Base-by-base conservation (phyloP, 2,329 filamentous ascomycete genomes). In the Fusarium miscanthi region DNA sequence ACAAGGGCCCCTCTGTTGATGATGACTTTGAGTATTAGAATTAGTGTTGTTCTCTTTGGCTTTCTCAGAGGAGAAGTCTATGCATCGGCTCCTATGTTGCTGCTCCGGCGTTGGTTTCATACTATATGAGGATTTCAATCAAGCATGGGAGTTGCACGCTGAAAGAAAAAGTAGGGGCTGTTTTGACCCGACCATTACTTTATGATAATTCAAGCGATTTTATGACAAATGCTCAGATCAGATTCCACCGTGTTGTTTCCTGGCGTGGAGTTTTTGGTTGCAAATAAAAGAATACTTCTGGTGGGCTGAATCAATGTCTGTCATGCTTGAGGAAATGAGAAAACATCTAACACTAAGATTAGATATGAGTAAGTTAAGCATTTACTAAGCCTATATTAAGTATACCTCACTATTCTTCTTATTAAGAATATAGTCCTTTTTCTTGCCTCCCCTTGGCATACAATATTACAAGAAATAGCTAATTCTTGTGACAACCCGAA, bases 11-110 rank as follows among this genome's bases (percentile, higher is more conserved):
- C 8, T 87, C 91, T 52, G 95, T 95, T 61, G 96, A 99, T 85
- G 95, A 98, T 84, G 95, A 98, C 81, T 99, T 98, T 83, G 96
- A 99, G 86, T 99, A 99, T 84, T 99, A 82, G 46, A 49, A 38
- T 46, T 38, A n/a, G 19, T 45, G 13, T 41, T 51, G 16, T 6
- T 46, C 33, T 25, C 31, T 30, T 33, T 33, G 16, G 33, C 17
- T 51, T 53, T 49, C 43, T 41, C 21, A 13, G 23, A 37, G 41
- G 17, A 45, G 52, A 57, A 17, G 27, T 23, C 30, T 46, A 56
- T 71, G 51, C 49, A 65, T 69, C 21, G 41, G 21, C 25, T 63
- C 38, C 25, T 35, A 59, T 37, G 35, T 31, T 69, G 43, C 23
- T 69, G 53, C 57, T 67, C 42, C n/a, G 70, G 70, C 57, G 70